Base-by-base conservation (phyloP, 305 asterid species). In the Fraxinus baroniana region DNA sequence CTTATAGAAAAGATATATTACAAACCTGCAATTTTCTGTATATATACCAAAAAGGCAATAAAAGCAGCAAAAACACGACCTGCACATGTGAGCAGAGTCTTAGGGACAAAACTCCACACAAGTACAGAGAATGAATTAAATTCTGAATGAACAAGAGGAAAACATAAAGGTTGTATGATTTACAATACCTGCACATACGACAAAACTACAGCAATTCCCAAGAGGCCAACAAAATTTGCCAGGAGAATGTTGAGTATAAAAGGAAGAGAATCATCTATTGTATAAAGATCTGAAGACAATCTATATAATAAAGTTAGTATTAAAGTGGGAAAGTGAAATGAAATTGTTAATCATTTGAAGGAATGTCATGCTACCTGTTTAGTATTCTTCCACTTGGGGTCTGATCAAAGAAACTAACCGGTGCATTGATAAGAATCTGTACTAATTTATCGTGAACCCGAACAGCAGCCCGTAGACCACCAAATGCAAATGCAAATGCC, bases 241-340 rank as follows among this genome's bases (percentile, higher is more conserved):
- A 95, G 93, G 85, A 95, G 97, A 86, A 95, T 92, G 91, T 95
- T 95, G 94, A 95, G 98, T 82, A 94, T 94, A 86, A 95, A 95
- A 20, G 98, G 99, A 89, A 94, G 99, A 81, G 98, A 92, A 89
- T 94, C 99, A 49, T 95, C 99, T 57, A 95, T 92, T 82, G 97
- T 94, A 88, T 94, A 95, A 80, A 95, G 97, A 90, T 95, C 98
- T 85, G 99, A 95, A 83, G 99, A 95, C 84, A 95, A 78, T 88
- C 99, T 95, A 83, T 78, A 92, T 57, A 76, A 81, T 81, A 41
- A 76, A 74, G 86, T 89, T 84, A 91, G 91, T 36, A 68, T 73
- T 28, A 60, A 76, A 77, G 78, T 39, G 5, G 74, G 30, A 60
- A 80, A 49, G 44, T 37, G 55, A 12, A 33, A 83, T 26, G 15